These are phyloP conservation scores for Apiospora koreana DNA, from an alignment of 2,329 filamentous ascomycete species.

Conservation along the genomic window DNA sequence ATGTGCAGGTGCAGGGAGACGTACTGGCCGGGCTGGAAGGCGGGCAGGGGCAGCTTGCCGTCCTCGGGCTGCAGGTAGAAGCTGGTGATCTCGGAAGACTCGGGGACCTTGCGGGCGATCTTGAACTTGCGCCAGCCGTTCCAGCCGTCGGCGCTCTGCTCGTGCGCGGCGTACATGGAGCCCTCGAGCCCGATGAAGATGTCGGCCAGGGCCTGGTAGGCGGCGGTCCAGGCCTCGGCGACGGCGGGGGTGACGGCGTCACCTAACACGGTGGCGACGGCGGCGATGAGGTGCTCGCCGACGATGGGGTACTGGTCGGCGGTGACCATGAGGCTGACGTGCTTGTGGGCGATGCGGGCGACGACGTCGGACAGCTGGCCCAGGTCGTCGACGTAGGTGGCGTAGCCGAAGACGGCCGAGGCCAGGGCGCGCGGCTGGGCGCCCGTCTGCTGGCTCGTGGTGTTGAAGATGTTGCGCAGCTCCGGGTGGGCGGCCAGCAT, in stretches of 20 bases:
- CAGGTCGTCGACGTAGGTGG: slow-evolving; percentile 70
- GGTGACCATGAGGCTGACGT: slow-evolving; percentile 68
- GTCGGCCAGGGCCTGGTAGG: slow-evolving; percentile 70
- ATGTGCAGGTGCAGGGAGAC: slow-evolving; percentile 66
- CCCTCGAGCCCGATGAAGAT: slow-evolving; percentile 69
- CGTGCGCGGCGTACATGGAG: slow-evolving; percentile 55
- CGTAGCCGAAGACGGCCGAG: slow-evolving; percentile 70
- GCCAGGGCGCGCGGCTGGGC: slow-evolving; percentile 72
- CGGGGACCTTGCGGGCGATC: slow-evolving; percentile 61
- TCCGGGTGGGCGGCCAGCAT: slow-evolving; percentile 65
- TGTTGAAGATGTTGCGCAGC: slow-evolving; percentile 71
- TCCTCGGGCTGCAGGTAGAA: slow-evolving; percentile 72
- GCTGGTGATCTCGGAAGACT: slow-evolving; percentile 62
- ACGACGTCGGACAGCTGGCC: slow-evolving; percentile 55
- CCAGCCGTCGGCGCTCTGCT: slow-evolving; percentile 37
- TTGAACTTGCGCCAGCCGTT: slow-evolving; percentile 51
- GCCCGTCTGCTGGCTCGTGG: slow-evolving; percentile 66
- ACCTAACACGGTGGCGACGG: slow-evolving; percentile 69
- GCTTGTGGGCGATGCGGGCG: slow-evolving; percentile 76
- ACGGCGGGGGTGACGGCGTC: slow-evolving; percentile 67
- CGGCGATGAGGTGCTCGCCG: slow-evolving; percentile 65
- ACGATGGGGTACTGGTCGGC: slow-evolving; percentile 73
- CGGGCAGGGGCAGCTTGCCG: slow-evolving; percentile 50
- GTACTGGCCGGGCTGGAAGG: slow-evolving; percentile 72
- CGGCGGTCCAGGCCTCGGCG: slow-evolving; percentile 69